Conservation (phyloP, 441 rosid genomes). For the Aleurites moluccanus region DNA sequence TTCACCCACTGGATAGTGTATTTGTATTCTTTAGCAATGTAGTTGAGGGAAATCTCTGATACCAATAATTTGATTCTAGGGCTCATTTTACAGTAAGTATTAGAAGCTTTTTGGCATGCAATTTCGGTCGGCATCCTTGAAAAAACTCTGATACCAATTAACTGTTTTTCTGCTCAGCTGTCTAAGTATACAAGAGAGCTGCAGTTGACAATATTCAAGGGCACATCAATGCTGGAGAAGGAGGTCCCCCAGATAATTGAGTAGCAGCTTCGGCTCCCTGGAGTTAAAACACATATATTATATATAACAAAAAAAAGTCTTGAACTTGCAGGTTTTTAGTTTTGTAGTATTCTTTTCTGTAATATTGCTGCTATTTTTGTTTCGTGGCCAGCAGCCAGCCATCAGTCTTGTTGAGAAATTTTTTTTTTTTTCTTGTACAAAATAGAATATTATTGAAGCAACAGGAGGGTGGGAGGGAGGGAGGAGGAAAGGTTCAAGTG, state of each 20-base stretch:
- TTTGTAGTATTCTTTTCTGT: not conserved
- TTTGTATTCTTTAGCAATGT: no score
- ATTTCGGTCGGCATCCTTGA: not conserved
- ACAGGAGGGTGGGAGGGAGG: not conserved
- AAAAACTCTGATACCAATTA: conserved; percentile 1
- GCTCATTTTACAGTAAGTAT: not conserved
- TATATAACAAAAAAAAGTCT: not conserved
- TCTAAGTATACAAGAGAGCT: conserved; percentile 58
- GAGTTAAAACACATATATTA: not conserved
- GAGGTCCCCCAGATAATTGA: conserved; percentile 41
- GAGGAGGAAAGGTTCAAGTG: not conserved
- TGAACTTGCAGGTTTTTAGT: not conserved
- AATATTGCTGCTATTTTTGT: conserved; percentile 20
- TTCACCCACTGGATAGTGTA: no score
- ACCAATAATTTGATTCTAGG: no score
- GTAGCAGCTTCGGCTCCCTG: not conserved
- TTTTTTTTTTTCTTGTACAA: conserved; percentile 8
- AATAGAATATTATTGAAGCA: not conserved
- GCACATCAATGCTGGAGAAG: conserved; percentile 87
- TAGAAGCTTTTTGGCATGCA: not conserved
- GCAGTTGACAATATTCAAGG: conserved; percentile 82
- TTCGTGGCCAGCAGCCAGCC: conserved; percentile 8
- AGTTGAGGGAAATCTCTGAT: no score
- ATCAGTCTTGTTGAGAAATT: not conserved
- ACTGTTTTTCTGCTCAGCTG: conserved; percentile 43